Evolutionary conservation across 768 basidiomycete genomes (phyloP).

Genomic region (Floccularia luteovirens): DNA sequence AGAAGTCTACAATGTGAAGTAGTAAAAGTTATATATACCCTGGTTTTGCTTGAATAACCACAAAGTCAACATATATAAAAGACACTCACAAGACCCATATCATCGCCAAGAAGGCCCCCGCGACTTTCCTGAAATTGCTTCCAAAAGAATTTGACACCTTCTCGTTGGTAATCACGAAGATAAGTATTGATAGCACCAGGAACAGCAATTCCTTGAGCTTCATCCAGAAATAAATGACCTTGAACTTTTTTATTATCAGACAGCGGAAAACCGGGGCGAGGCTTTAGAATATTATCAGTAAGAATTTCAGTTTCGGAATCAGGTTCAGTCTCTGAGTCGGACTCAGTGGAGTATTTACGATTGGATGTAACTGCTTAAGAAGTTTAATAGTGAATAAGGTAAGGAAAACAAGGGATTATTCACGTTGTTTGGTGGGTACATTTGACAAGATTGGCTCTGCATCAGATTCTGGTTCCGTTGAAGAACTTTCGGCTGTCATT

Average conservation of each 20-base stretch:
- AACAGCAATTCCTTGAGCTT: conserved; percentile 36
- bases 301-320: conserved; percentile 21
- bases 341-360: not conserved
- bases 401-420: not conserved
- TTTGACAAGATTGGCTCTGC: conserved; percentile 5
- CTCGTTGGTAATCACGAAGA: conserved; percentile 86
- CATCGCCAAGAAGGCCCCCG: conserved; percentile 89
- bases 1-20: conserved; percentile 2
- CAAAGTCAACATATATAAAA: not conserved
- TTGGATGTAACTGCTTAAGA: conserved; percentile 1
- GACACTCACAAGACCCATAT: conserved; percentile 75
- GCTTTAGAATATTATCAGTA: conserved; percentile 24
- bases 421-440: not conserved
- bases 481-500: conserved; percentile 19
- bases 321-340: conserved; percentile 9
- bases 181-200: conserved; percentile 75
- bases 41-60: conserved; percentile 3
- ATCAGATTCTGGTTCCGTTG: conserved; percentile 36
- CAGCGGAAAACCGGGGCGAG: conserved; percentile 51
- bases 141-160: conserved; percentile 81
- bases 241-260: conserved; percentile 29
- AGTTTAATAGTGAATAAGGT: not conserved
- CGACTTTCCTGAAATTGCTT: conserved; percentile 53
- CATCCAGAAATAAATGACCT: conserved; percentile 46
- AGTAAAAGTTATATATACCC: conserved; percentile 7